phyloP scores from a whole-genome alignment of 345 rosid genomes.

The Psidium guajava region DNA sequence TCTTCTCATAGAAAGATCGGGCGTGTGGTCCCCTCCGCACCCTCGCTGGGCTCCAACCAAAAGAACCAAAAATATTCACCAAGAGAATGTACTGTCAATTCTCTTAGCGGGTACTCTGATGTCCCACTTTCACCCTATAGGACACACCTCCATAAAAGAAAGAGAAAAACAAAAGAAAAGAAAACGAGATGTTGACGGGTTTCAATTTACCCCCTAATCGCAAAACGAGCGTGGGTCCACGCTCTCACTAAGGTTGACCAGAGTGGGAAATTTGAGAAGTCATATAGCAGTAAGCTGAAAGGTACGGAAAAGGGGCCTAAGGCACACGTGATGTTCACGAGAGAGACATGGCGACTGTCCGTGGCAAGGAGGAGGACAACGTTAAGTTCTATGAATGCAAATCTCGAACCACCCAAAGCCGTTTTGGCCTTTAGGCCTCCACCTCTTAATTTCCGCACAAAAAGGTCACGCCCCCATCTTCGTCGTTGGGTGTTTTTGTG shows the following conservation, averaged over 20 bases:
- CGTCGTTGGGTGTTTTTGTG: neutral
- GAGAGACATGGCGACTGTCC: conserved; percentile 23
- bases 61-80: conserved; percentile 1
- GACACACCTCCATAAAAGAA: neutral
- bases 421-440: neutral
- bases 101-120: neutral
- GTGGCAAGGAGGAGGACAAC: conserved; percentile 19
- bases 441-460: neutral
- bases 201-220: neutral
- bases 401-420: neutral
- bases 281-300: neutral
- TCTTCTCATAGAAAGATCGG: conserved; percentile 7
- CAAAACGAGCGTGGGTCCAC: neutral
- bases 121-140: neutral
- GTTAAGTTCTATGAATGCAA: conserved; percentile 1
- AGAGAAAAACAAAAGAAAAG: neutral
- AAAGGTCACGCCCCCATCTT: neutral
- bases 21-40: conserved; percentile 3
- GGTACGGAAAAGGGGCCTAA: neutral
- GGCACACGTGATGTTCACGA: conserved; percentile 30
- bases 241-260: neutral
- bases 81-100: neutral
- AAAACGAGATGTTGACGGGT: neutral
- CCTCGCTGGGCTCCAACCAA: neutral
- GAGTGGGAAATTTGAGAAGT: neutral